Conservation (phyloP, 2,329 filamentous ascomycete species). For the Colletotrichum sp. region DNA sequence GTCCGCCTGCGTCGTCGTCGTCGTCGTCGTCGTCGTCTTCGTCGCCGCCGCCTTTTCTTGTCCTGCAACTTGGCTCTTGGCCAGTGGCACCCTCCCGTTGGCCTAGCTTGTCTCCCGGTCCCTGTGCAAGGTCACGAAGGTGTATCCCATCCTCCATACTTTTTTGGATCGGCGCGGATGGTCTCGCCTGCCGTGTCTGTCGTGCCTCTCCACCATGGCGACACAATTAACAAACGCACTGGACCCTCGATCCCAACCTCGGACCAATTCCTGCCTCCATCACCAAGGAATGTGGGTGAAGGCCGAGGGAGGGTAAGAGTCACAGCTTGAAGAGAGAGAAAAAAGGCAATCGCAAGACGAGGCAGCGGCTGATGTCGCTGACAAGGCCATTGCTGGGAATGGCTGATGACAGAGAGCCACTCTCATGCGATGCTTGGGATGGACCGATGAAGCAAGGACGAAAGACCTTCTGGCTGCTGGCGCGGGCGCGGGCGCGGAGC, state of each 20-base stretch:
- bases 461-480: neutral
- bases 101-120: neutral
- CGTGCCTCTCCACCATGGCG: neutral
- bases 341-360: constrained; percentile 12
- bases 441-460: neutral
- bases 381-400: neutral
- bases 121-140: neutral
- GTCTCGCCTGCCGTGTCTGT: neutral
- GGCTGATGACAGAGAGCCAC: neutral
- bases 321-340: neutral
- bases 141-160: neutral
- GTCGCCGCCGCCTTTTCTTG: neutral
- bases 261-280: neutral
- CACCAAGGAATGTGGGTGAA: neutral
- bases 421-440: constrained; percentile 1
- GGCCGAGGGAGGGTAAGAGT: neutral
- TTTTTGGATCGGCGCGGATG: neutral
- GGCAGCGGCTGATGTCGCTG: neutral
- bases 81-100: neutral
- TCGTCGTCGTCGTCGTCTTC: neutral
- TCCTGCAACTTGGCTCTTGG: neutral
- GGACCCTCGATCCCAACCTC: neutral
- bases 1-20: neutral
- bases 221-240: neutral
- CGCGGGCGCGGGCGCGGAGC: neutral